Base-by-base conservation (phyloP, 106 monocot species). In the Phalaenopsis aphrodite region DNA sequence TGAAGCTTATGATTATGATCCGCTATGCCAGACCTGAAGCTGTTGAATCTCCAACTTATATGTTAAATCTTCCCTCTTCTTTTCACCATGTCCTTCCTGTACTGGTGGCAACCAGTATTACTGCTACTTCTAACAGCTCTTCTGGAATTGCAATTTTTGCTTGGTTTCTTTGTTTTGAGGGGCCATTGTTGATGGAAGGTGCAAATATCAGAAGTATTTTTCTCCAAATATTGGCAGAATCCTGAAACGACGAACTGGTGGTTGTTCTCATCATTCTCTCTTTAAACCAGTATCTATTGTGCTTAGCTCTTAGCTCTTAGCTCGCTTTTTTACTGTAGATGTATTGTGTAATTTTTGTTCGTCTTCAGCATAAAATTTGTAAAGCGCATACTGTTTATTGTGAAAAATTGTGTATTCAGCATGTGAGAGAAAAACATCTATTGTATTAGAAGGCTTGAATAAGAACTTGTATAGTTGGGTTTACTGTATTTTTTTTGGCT, bases 1-100 rank as follows among this genome's bases (percentile, higher is more conserved):
- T 58, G 95, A 93, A 65, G 89, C 89, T 75, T 95, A 95, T 84
- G 95, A 95, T 68, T 95, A 95, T 61, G 95, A 95, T 79, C 95
- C 95, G 75, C 82, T 95, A 5, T 84, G 88, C 85, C 81, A 87
- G 41, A 89, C 91, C 42, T 86, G 87, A 82, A 90, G 92, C 87
- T 92, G 42, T 55, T 91, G 81, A 95, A 64, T 78, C 17, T 23
- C 23, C 72, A 48, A 5, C 43, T 45, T 45, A 45, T 45, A 3
- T 45, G 45, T 58, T 23, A 18, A 41, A n/a, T 64, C 64, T 64
- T 21, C 12, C 21, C 1, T 52, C 52, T 52, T 52, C 52, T 52
- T 52, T 52, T 52, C 52, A 52, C 52, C 12, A 12, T 52, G 0
- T 52, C 52, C 1, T 52, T 12, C 12, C 3, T 52, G 52, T 1